These are phyloP conservation scores for Fusarium devonianum DNA, from an alignment of 2,329 filamentous ascomycete genomes.

Conservation along the genomic window DNA sequence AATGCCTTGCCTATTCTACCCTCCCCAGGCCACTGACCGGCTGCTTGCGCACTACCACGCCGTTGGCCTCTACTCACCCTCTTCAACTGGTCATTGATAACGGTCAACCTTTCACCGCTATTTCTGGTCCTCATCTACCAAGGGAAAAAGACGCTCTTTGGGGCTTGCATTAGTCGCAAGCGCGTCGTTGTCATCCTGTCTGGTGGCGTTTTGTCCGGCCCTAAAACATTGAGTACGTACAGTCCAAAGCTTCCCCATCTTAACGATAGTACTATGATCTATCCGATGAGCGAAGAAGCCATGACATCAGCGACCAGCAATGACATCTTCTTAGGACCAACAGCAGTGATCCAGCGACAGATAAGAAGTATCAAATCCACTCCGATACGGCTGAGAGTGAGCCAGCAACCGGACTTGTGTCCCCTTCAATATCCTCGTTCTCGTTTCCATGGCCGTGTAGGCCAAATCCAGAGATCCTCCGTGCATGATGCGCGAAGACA, in stretches of 20 bases:
- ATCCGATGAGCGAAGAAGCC: constrained; percentile 29
- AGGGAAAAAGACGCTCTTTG: constrained; percentile 14
- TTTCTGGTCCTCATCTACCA: constrained; percentile 27
- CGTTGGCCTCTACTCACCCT: constrained; percentile 10
- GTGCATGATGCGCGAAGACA: too few relatives aligned
- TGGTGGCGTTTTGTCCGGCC: constrained; percentile 27
- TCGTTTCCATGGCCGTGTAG: too few relatives aligned
- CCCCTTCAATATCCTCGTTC: background rate
- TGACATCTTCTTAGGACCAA: constrained; percentile 21
- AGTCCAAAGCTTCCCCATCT: constrained; percentile 29
- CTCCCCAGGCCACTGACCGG: constrained; percentile 36
- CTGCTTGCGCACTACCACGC: constrained; percentile 20
- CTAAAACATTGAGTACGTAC: too few relatives aligned
- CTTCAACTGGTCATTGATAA: constrained; percentile 26
- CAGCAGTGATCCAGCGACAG: constrained; percentile 11
- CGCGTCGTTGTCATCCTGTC: constrained; percentile 24
- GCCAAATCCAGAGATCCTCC: too few relatives aligned
- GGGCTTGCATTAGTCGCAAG: constrained; percentile 37
- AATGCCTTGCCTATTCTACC: constrained; percentile 39
- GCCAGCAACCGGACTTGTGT: background rate
- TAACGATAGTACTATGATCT: too few relatives aligned
- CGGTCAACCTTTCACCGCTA: constrained; percentile 34
- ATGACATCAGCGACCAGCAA: constrained; percentile 25
- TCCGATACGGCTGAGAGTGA: constrained; percentile 9
- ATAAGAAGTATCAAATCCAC: constrained; percentile 2